These are phyloP conservation scores for Aspergillus diversus DNA, from an alignment of 495 filamentous ascomycete genomes.

Conservation along the genomic window DNA sequence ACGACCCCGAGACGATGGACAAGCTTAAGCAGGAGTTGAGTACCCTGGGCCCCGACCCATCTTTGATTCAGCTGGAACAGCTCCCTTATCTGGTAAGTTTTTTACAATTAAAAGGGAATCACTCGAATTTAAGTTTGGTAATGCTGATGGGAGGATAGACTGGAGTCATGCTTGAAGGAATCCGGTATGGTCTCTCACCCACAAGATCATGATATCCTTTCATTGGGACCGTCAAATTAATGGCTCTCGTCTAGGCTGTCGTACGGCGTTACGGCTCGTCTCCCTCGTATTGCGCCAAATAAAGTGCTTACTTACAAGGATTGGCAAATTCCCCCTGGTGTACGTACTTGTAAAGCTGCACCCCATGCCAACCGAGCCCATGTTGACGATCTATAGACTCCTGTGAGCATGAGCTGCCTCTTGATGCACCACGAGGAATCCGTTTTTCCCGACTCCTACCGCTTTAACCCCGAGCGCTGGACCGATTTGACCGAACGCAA, in stretches of 20 bases:
- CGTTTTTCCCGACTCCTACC: conserved; percentile 45
- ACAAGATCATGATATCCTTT: neutral
- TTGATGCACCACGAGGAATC: conserved; percentile 44
- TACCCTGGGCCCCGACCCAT: conserved; percentile 21
- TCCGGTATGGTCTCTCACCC: conserved; percentile 23
- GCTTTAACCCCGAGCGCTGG: conserved; percentile 52
- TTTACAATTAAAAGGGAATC: neutral
- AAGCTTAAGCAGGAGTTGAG: conserved; percentile 35
- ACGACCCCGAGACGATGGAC: conserved; percentile 34
- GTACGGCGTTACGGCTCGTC: conserved; percentile 39
- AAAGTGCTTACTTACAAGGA: conserved; percentile 25
- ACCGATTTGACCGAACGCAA: conserved; percentile 31
- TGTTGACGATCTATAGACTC: conserved; percentile 27
- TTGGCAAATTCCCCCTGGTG: conserved; percentile 32
- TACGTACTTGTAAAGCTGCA: conserved; percentile 14
- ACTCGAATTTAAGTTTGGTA: neutral
- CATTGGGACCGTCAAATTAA: neutral
- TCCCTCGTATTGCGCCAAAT: conserved; percentile 44
- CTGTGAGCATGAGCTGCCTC: conserved; percentile 45
- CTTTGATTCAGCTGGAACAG: conserved; percentile 33
- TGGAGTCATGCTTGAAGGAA: conserved; percentile 37
- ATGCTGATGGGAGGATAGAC: conserved; percentile 18
- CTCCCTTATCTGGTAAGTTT: conserved; percentile 37
- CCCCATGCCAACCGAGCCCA: neutral
- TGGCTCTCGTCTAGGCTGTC: conserved; percentile 23